Evolutionary conservation across 2,329 filamentous ascomycete genomes (phyloP).

Genomic region (Mycosphaerelloides madeirae): DNA sequence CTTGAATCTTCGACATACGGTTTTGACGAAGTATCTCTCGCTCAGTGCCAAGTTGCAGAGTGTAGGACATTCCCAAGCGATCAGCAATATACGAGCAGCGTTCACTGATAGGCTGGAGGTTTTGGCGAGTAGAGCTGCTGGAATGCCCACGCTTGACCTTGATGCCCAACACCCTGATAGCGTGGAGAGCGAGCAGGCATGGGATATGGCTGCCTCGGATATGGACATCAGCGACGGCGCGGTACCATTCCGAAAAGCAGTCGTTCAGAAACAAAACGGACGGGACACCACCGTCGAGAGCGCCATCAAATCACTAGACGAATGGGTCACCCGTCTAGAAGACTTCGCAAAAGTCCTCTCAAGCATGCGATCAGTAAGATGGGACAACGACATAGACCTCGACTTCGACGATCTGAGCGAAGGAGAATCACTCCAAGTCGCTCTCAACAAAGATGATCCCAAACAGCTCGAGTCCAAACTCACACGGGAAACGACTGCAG

Average conservation of each 20-base stretch:
- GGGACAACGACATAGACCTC: constrained; percentile 67
- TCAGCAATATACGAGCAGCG: constrained; percentile 19
- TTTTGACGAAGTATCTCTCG: constrained; percentile 25
- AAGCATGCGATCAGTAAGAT: constrained; percentile 61
- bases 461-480: constrained; percentile 45
- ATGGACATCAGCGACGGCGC: constrained; percentile 28
- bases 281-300: constrained; percentile 61
- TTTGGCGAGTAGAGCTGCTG: constrained; percentile 16
- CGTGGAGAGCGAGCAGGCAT: constrained; percentile 7
- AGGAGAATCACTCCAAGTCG: constrained; percentile 54
- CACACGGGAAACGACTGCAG: constrained; percentile 12
- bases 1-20: constrained; percentile 21
- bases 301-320: constrained; percentile 60
- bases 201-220: constrained; percentile 24
- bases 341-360: constrained; percentile 60
- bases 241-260: constrained; percentile 60
- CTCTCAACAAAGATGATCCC: constrained; percentile 70
- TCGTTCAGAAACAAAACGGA: constrained; percentile 68
- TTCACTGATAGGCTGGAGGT: constrained; percentile 21
- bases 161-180: background rate
- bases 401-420: constrained; percentile 68
- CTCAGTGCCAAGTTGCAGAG: constrained; percentile 20
- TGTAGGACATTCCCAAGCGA: constrained; percentile 12
- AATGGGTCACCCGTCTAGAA: constrained; percentile 71
- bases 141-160: constrained; percentile 5